Conservation (phyloP, 345 rosid species). For the Syzygium oleosum region DNA sequence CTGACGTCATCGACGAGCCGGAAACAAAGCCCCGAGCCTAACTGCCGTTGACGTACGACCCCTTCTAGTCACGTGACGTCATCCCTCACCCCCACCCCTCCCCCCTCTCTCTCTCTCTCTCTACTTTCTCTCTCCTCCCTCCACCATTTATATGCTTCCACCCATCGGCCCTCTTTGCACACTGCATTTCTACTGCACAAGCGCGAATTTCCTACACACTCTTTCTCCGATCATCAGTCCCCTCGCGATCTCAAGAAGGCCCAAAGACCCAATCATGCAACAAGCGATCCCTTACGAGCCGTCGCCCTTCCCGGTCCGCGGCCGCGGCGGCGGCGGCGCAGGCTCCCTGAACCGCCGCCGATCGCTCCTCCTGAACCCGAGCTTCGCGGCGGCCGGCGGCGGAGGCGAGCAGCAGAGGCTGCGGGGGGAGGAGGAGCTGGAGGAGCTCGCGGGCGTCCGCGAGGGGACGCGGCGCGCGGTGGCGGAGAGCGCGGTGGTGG, state of each 20-base stretch:
- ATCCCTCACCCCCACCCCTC: not conserved
- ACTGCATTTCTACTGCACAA: not conserved
- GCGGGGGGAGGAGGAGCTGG: not conserved
- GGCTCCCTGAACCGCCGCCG: not conserved
- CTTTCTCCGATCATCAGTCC: not conserved
- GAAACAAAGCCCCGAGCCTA: not conserved
- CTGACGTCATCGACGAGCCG: not conserved
- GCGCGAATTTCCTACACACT: not conserved
- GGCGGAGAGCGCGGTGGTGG: slow-evolving; percentile 69
- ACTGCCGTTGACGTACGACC: not conserved
- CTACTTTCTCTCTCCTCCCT: not conserved
- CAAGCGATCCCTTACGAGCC: slow-evolving; percentile 24
- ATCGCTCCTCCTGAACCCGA: not conserved
- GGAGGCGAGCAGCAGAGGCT: not conserved
- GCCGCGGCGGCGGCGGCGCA: not conserved
- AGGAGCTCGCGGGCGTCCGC: not conserved
- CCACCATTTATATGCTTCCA: not conserved
- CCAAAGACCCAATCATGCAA: slow-evolving; percentile 8
- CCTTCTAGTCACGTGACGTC: not conserved
- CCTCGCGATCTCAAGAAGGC: not conserved
- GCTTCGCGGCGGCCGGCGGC: not conserved
- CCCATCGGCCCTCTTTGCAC: not conserved
- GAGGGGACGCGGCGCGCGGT: slow-evolving; percentile 17
- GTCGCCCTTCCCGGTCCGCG: not conserved
- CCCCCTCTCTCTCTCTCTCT: not conserved